Base-by-base conservation (phyloP, 352 stramenopile species). In the Globisporangium spinosum region DNA sequence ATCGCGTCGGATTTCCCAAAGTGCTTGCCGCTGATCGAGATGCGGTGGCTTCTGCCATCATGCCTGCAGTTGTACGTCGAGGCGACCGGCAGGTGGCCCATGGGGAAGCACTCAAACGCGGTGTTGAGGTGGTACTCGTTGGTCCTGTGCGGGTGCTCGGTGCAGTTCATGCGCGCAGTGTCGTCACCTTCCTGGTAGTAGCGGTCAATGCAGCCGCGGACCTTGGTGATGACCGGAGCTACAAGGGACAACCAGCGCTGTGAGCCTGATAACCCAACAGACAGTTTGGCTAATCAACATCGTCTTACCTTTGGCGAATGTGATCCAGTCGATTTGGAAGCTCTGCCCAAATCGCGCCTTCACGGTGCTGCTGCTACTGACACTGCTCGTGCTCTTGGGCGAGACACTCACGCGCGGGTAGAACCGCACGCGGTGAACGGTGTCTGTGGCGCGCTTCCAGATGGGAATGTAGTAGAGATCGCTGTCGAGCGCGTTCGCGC, bases 141-240 rank as follows among this genome's bases (percentile, higher is more conserved):
- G 29, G 78, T 87, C 57, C 70, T 67, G 38, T 63, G 62, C 9
- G 75, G 66, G 20, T 67, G 40, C 62, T 86, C 77, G 0, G 76
- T 77, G 65, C 85, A 90, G 64, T 91, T 90, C 66, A 76, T 77
- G 3, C 45, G 15, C 2, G 74, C 64, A 9, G 60, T 53, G 2
- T 25, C 22, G 20, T 69, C 72, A 5, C 65, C 54, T 51, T 53
- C 38, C 15, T 77, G 58, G 51, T 79, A 92, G 67, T 89, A 94
- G 27, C 83, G 79, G 67, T 94, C 84, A 56, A 94, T 89, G 57
- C 86, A 94, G 1, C 84, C 86, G 3, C 81, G 82, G n/a, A 94
- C 83, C 69, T 90, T 88, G 20, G 78, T 83, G 58, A 93, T 77
- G 9, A 90, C 71, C 20, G 84, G 84, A 2, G 86, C 84, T 84